A percentile compares a stretch with the other conserved stretches of the same genome.
Evolutionary conservation across 2,329 filamentous ascomycete species (phyloP).

Genomic region (Talaromyces sp.): DNA sequence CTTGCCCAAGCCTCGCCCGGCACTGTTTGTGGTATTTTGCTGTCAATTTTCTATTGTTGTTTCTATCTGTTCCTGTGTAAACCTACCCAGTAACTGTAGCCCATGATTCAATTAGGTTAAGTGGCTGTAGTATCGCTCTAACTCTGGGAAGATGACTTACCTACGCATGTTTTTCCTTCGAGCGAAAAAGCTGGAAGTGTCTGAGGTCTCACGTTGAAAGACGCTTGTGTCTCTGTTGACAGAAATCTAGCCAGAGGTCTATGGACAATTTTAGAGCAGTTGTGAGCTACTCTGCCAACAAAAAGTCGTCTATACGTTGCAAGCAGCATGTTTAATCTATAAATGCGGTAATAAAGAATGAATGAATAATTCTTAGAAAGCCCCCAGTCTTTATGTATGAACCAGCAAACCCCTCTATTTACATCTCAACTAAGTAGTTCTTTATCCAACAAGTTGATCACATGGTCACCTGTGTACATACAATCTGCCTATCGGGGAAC

Average conservation of each 20-base stretch:
- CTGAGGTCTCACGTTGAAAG: conserved; percentile 18
- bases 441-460: neutral
- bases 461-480: neutral
- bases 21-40: neutral
- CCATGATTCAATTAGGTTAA: neutral
- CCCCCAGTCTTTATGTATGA: neutral
- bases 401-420: neutral
- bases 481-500: neutral
- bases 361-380: neutral
- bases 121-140: neutral
- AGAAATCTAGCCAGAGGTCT: conserved; percentile 26
- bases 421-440: neutral
- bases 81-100: neutral
- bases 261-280: neutral
- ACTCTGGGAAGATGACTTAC: conserved; percentile 2
- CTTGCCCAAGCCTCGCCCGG: conserved; percentile 8
- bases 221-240: conserved; percentile 54
- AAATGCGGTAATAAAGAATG: neutral
- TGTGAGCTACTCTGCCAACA: neutral
- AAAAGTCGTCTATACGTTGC: neutral
- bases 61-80: neutral
- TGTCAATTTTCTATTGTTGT: neutral
- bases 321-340: neutral
- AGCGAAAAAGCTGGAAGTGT: conserved; percentile 18
- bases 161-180: conserved; percentile 17